These are phyloP conservation scores for Ochromonas danica DNA, from an alignment of 108 stramenopile species.

Conservation along the genomic window DNA sequence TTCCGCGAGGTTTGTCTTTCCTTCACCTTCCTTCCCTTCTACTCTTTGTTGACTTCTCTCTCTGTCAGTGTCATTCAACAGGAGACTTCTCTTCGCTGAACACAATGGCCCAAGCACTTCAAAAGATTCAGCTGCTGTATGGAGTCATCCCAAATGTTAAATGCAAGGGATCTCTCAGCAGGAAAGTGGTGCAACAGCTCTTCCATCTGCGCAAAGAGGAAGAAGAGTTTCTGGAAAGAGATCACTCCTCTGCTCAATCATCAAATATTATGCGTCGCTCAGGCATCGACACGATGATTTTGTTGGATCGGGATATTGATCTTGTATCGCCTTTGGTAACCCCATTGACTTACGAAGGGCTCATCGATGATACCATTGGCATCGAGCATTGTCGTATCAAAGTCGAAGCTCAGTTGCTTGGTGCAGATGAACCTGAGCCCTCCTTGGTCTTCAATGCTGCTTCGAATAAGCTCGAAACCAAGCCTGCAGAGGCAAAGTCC, in stretches of 20 bases:
- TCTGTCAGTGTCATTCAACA: constrained; percentile 38
- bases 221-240: background rate
- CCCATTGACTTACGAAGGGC: constrained; percentile 91
- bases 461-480: no score
- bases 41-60: background rate
- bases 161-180: constrained; percentile 45
- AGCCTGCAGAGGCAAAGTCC: no score
- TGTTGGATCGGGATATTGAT: constrained; percentile 80
- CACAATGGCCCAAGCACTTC: constrained; percentile 38
- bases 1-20: background rate
- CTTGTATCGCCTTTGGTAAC: constrained; percentile 86
- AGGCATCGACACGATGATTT: background rate
- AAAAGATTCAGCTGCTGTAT: constrained; percentile 48
- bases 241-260: background rate
- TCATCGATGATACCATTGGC: constrained; percentile 84
- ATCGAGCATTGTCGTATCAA: constrained; percentile 69
- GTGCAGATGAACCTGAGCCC: constrained; percentile 49
- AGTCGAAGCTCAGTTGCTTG: constrained; percentile 57
- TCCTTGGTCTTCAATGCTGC: no score
- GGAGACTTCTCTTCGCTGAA: constrained; percentile 45
- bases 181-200: constrained; percentile 43
- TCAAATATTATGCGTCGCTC: background rate
- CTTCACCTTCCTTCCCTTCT: no score
- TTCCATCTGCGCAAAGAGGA: constrained; percentile 46
- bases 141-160: constrained; percentile 54